phyloP scores from a whole-genome alignment of 768 basidiomycete species.

The Boletus reticulatus region DNA sequence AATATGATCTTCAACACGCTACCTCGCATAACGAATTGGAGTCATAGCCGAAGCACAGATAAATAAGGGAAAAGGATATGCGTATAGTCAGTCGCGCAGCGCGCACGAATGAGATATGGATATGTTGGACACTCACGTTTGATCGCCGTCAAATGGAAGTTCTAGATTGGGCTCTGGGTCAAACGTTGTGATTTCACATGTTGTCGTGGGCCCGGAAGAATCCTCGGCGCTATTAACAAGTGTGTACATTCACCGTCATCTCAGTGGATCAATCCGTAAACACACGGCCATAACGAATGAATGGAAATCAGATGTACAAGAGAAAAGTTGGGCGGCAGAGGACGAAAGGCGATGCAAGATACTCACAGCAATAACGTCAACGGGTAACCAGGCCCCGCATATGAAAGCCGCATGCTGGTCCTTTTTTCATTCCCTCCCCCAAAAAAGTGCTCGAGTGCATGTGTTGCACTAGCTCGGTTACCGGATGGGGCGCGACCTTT shows the following conservation, averaged over 20 bases:
- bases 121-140: slow-evolving; percentile 41
- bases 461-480: slow-evolving; percentile 9
- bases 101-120: background rate
- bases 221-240: slow-evolving; percentile 61
- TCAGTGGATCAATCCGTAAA: background rate
- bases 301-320: background rate
- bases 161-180: slow-evolving; percentile 81
- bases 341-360: background rate
- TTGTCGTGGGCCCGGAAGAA: slow-evolving; percentile 77
- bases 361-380: slow-evolving; percentile 77
- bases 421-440: slow-evolving; percentile 51
- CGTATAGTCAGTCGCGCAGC: slow-evolving; percentile 8
- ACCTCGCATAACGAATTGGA: slow-evolving; percentile 1
- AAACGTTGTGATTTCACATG: slow-evolving; percentile 83
- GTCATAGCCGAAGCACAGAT: background rate
- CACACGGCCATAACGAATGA: background rate
- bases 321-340: background rate
- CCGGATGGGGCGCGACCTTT: slow-evolving; percentile 10
- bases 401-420: slow-evolving; percentile 86
- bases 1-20: slow-evolving; percentile 83
- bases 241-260: slow-evolving; percentile 1
- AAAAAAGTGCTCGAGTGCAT: slow-evolving; percentile 58
- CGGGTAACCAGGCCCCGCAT: slow-evolving; percentile 74
- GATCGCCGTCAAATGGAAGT: slow-evolving; percentile 70
- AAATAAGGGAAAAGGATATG: background rate